Evolutionary conservation across 2,329 filamentous ascomycete genomes (phyloP).

Genomic region (Fusarium concolor): DNA sequence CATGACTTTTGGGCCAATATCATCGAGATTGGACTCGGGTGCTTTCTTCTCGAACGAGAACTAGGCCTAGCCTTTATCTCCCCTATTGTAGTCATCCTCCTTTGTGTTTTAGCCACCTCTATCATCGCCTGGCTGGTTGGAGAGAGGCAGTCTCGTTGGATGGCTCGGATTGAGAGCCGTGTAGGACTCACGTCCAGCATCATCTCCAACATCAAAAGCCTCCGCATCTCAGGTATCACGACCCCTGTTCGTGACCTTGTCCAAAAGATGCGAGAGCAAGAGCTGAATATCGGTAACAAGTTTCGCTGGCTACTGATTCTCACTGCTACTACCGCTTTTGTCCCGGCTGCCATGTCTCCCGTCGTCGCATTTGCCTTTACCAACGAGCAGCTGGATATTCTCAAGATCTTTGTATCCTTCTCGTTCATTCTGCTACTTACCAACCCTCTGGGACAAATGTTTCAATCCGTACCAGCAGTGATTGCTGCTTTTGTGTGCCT

Average conservation of each 20-base stretch:
- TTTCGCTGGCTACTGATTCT: slow-evolving; percentile 2
- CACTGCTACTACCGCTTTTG: not conserved
- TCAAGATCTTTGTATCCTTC: slow-evolving; percentile 3
- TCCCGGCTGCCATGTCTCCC: not conserved
- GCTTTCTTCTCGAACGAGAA: not conserved
- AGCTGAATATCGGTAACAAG: not conserved
- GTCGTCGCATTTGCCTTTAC: slow-evolving; percentile 2
- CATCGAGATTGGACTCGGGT: slow-evolving; percentile 1
- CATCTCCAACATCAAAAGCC: slow-evolving; percentile 6
- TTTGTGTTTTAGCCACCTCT: not conserved
- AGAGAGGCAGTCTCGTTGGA: slow-evolving; percentile 1
- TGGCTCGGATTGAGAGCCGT: not conserved
- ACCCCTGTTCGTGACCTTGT: not conserved
- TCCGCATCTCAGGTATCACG: slow-evolving; percentile 1
- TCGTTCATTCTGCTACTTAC: not conserved
- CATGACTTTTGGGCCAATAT: slow-evolving; percentile 1
- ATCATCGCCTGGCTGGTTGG: not conserved
- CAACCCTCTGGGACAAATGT: not conserved
- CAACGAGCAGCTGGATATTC: not conserved
- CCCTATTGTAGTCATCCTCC: not conserved
- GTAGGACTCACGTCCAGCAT: slow-evolving; percentile 6
- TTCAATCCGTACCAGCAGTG: not conserved
- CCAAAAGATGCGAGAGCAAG: slow-evolving; percentile 2
- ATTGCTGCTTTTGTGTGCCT: not conserved
- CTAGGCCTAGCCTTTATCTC: not conserved